Evolutionary conservation across 1,284 basidiomycete genomes (phyloP).

Genomic region (Pascua sp.): DNA sequence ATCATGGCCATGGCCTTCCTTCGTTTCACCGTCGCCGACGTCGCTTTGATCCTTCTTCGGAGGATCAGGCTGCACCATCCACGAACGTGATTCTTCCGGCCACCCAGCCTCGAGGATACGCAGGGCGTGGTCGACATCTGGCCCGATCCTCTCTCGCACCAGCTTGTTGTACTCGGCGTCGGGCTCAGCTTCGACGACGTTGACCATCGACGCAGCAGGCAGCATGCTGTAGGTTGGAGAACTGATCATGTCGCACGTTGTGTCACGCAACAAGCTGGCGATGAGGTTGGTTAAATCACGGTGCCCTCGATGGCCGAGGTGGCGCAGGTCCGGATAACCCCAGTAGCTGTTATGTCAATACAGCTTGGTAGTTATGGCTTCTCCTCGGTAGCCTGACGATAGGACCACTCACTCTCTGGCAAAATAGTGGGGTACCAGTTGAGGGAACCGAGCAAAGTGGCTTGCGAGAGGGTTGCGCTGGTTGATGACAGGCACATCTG

Average conservation of each 20-base stretch:
- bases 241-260: conserved; percentile 34
- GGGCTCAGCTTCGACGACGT: background rate
- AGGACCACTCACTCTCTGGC: conserved; percentile 32
- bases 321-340: conserved; percentile 43
- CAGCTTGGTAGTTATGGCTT: too few species aligned
- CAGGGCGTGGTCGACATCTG: conserved; percentile 2
- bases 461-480: conserved; percentile 42
- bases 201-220: background rate
- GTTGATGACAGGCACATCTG: conserved; percentile 45
- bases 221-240: conserved; percentile 20
- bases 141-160: background rate
- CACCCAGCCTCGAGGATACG: conserved; percentile 15
- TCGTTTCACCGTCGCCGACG: background rate
- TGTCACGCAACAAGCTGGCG: conserved; percentile 39
- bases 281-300: conserved; percentile 41
- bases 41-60: background rate
- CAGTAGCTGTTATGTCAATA: conserved; percentile 29
- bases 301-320: conserved; percentile 45
- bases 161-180: conserved; percentile 3
- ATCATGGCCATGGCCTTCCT: conserved; percentile 10
- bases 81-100: conserved; percentile 28
- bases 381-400: conserved; percentile 3
- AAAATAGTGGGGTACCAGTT: conserved; percentile 44
- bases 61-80: conserved; percentile 13
- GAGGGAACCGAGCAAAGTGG: conserved; percentile 46